Percentiles rank a stretch among this genome's conserved stretches.
Evolutionary conservation across 1,139 yeast genomes (phyloP).

Genomic region (Suhomyces coccinellae): DNA sequence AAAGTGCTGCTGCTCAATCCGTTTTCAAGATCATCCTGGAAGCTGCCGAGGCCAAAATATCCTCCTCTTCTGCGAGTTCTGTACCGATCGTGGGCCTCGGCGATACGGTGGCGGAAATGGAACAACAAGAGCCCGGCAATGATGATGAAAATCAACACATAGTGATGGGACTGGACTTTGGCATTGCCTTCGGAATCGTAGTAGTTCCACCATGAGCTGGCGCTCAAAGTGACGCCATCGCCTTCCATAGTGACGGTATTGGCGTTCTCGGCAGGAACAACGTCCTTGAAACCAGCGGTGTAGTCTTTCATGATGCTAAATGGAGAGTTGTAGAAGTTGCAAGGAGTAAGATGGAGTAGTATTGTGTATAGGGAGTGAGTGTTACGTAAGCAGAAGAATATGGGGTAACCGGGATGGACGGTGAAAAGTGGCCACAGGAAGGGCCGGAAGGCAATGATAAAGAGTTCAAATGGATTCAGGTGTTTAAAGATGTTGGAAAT

Average conservation of each 20-base stretch:
- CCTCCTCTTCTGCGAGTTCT: slow-evolving; percentile 16
- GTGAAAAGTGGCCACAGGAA: background rate
- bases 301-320: background rate
- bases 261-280: background rate
- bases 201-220: slow-evolving; percentile 4
- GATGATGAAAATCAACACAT: slow-evolving; percentile 4
- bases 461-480: background rate
- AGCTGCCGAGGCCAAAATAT: slow-evolving; percentile 31
- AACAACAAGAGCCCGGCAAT: slow-evolving; percentile 12
- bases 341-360: background rate
- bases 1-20: slow-evolving; percentile 67
- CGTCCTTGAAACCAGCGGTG: background rate
- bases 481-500: background rate
- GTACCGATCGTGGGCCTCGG: slow-evolving; percentile 18
- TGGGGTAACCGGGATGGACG: background rate
- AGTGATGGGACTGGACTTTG: slow-evolving; percentile 9
- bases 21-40: slow-evolving; percentile 59
- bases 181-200: slow-evolving; percentile 10
- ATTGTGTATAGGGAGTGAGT: background rate
- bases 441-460: background rate
- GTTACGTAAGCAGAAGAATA: background rate
- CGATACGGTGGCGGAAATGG: slow-evolving; percentile 18
- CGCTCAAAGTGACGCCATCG: slow-evolving; percentile 1
- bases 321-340: too few relatives aligned
- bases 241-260: background rate